These are phyloP conservation scores for Vicia villosa DNA, from an alignment of 306 rosid species.

Conservation along the genomic window DNA sequence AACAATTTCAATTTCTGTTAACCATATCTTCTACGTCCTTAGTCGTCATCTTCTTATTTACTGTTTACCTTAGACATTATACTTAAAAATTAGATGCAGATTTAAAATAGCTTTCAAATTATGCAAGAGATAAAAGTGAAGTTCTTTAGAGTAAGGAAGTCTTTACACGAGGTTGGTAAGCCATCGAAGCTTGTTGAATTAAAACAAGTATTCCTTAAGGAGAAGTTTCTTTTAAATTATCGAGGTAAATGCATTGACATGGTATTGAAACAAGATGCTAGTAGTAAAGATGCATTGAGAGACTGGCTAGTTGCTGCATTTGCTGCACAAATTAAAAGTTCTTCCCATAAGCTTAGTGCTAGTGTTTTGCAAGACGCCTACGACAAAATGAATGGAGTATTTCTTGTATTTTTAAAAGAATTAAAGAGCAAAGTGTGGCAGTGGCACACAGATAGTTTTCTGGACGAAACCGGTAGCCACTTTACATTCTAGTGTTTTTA, in stretches of 20 bases:
- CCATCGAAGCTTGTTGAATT: conserved; percentile 71
- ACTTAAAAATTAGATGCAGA: too few species aligned
- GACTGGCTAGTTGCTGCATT: conserved; percentile 96
- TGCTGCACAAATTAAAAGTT: conserved; percentile 49
- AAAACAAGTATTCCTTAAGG: conserved; percentile 62
- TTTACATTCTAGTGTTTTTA: conserved; percentile 49
- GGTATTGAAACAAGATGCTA: conserved; percentile 78
- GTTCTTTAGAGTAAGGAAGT: conserved; percentile 78
- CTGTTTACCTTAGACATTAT: too few species aligned
- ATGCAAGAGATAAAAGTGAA: too few species aligned
- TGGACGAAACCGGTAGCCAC: conserved; percentile 83
- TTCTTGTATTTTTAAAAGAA: conserved; percentile 60
- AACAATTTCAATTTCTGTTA: too few species aligned
- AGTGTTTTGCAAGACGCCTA: conserved; percentile 62
- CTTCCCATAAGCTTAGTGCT: conserved; percentile 47
- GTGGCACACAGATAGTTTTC: conserved; percentile 96
- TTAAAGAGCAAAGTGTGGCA: conserved; percentile 80
- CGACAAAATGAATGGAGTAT: conserved; percentile 67
- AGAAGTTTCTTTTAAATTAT: conserved; percentile 68
- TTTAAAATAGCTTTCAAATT: too few species aligned
- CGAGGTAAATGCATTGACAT: conserved; percentile 59
- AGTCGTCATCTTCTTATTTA: too few species aligned
- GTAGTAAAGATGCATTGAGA: conserved; percentile 87
- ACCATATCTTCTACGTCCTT: too few species aligned
- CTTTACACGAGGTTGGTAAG: conserved; percentile 60